A percentile compares a stretch with the other conserved stretches of the same genome.
Conservation (phyloP, 1,284 basidiomycete genomes). For the Microbotryum saponariae region DNA sequence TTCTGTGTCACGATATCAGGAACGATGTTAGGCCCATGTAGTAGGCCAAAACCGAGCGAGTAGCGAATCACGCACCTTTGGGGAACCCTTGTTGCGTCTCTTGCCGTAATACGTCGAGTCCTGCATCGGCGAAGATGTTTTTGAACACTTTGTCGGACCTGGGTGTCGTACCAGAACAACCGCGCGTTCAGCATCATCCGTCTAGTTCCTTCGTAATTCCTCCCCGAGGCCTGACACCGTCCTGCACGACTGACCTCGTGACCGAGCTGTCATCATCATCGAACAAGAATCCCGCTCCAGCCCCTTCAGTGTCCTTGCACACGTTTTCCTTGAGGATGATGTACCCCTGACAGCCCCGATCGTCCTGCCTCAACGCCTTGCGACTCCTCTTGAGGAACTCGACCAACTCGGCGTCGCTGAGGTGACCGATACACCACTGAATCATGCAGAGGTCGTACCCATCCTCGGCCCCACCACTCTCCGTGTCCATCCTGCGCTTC, state of each 20-base stretch:
- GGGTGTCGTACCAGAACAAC: background rate
- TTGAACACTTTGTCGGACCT: conserved; percentile 81
- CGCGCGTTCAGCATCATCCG: background rate
- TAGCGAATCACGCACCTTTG: conserved; percentile 44
- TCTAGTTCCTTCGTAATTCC: background rate
- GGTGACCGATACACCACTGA: conserved; percentile 80
- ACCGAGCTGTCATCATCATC: conserved; percentile 81
- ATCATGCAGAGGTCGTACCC: conserved; percentile 80
- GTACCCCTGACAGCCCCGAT: conserved; percentile 42
- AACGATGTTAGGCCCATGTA: too few species aligned
- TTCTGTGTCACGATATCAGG: conserved; percentile 10
- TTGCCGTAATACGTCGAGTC: conserved; percentile 59
- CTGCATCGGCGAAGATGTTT: conserved; percentile 61
- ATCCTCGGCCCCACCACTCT: conserved; percentile 22
- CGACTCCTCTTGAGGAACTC: conserved; percentile 61
- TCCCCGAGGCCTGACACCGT: conserved; percentile 30
- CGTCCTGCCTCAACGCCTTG: conserved; percentile 47
- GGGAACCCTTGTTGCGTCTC: conserved; percentile 69
- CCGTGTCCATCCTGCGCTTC: conserved; percentile 35
- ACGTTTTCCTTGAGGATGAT: conserved; percentile 88
- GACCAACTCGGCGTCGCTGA: conserved; percentile 67
- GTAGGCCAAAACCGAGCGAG: background rate
- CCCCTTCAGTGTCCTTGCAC: conserved; percentile 56
- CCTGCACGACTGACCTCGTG: conserved; percentile 54
- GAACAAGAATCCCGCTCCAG: conserved; percentile 55